Evolutionary conservation across 257 asterid species (phyloP).

Genomic region (Petunia secreta): DNA sequence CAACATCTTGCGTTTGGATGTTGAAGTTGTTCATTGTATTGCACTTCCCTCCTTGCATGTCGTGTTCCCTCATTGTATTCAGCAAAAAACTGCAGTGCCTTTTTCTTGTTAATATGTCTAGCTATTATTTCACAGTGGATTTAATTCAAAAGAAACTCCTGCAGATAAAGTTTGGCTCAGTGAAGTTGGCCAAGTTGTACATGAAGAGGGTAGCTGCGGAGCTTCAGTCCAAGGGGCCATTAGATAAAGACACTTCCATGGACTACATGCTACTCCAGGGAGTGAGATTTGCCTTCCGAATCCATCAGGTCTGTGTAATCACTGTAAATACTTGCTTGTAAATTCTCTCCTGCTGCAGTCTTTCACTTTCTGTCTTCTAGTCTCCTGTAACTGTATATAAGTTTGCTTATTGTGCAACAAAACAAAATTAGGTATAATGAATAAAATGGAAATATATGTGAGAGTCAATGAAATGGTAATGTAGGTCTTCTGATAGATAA

Average conservation of each 20-base stretch:
- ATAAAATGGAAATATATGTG: no score
- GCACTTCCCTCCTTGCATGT: background rate
- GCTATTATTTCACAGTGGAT: background rate
- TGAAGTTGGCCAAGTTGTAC: conserved; percentile 82
- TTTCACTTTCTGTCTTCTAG: background rate
- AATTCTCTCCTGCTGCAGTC: background rate
- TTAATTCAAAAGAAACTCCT: conserved; percentile 21
- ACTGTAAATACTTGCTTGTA: background rate
- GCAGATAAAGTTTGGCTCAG: conserved; percentile 84
- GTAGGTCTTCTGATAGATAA: background rate
- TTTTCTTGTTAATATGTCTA: background rate
- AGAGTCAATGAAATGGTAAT: background rate
- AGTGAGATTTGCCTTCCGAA: conserved; percentile 91
- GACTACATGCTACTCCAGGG: conserved; percentile 92
- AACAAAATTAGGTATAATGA: background rate
- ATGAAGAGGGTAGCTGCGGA: conserved; percentile 90
- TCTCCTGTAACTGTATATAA: background rate
- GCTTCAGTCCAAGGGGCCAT: conserved; percentile 70
- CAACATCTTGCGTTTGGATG: background rate
- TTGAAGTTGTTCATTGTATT: background rate
- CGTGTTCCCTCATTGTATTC: background rate
- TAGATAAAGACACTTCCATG: conserved; percentile 82
- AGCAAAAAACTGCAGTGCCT: background rate
- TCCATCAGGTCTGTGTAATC: conserved; percentile 77
- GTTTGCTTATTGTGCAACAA: background rate